Evolutionary conservation across 768 basidiomycete species (phyloP).

Genomic region (Russula lepida): DNA sequence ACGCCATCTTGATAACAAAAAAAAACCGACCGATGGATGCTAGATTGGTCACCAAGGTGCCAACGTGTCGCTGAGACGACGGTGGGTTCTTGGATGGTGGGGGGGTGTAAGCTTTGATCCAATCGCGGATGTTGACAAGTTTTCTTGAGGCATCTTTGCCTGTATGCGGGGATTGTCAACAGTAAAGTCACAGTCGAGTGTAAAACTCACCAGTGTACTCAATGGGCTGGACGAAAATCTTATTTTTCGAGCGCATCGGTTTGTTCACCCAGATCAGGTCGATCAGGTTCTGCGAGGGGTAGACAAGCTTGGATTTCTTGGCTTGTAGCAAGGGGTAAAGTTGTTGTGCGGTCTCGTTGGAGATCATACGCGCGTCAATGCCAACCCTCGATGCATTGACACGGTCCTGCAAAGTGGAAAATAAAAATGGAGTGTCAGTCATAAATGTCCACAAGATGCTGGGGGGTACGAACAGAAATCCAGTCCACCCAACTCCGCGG

Average conservation of each 20-base stretch:
- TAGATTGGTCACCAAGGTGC: slow-evolving; percentile 59
- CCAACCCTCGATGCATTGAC: slow-evolving; percentile 50
- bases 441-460: neutral
- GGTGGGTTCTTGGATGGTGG: slow-evolving; percentile 57
- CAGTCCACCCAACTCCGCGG: slow-evolving; percentile 76
- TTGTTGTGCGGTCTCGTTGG: slow-evolving; percentile 57
- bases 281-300: slow-evolving; percentile 75
- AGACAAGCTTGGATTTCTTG: slow-evolving; percentile 59
- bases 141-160: slow-evolving; percentile 62
- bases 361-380: slow-evolving; percentile 77
- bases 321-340: slow-evolving; percentile 48
- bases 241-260: slow-evolving; percentile 56
- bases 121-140: slow-evolving; percentile 57
- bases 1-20: neutral
- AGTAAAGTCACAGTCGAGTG: neutral
- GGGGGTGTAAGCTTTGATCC: slow-evolving; percentile 56
- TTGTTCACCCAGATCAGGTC: slow-evolving; percentile 78
- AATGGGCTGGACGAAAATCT: slow-evolving; percentile 58
- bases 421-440: neutral
- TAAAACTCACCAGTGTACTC: slow-evolving; percentile 51
- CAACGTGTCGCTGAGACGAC: slow-evolving; percentile 55
- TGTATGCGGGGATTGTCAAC: slow-evolving; percentile 15
- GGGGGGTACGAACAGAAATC: slow-evolving; percentile 30
- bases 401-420: slow-evolving; percentile 30
- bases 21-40: slow-evolving; percentile 54